phyloP scores from a whole-genome alignment of 345 rosid species.

The Aquilaria yunnanensis region DNA sequence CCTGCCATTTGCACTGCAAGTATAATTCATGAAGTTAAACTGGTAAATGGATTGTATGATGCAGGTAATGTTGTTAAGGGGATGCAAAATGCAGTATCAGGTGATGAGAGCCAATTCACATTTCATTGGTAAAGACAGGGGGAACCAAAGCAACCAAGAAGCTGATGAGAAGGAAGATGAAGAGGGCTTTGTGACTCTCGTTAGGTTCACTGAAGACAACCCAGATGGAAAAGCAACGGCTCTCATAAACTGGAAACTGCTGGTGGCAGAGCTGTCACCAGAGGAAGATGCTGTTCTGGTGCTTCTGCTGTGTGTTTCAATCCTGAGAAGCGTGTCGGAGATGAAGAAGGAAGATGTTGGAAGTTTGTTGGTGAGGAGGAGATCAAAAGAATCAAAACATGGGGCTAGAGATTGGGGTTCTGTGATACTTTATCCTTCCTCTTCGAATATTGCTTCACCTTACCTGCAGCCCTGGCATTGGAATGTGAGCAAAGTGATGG shows the following conservation, averaged over 20 bases:
- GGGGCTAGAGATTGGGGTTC: conserved; percentile 89
- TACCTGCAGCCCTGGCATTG: conserved; percentile 68
- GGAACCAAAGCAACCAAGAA: background rate
- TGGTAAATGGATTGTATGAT: background rate
- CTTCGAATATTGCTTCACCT: conserved; percentile 27
- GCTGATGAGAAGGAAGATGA: conserved; percentile 13
- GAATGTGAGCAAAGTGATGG: conserved; percentile 45
- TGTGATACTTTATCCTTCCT: conserved; percentile 37
- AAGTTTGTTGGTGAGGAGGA: conserved; percentile 47
- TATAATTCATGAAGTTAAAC: background rate
- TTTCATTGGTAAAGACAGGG: conserved; percentile 12
- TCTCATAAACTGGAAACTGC: conserved; percentile 73
- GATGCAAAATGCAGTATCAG: conserved; percentile 61
- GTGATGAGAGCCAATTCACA: conserved; percentile 11
- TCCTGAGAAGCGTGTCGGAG: conserved; percentile 62
- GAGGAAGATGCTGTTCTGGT: conserved; percentile 75
- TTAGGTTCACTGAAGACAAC: conserved; percentile 57
- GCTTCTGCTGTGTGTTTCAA: conserved; percentile 56
- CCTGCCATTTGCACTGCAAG: background rate
- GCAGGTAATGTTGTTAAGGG: conserved; percentile 56
- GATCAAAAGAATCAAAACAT: conserved; percentile 56
- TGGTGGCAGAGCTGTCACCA: conserved; percentile 50
- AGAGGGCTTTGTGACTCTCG: conserved; percentile 45
- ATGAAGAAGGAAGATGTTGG: conserved; percentile 65
- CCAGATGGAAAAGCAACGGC: conserved; percentile 68